These are phyloP conservation scores for Termitomyces sp. DNA, from an alignment of 768 basidiomycete genomes.

Conservation along the genomic window DNA sequence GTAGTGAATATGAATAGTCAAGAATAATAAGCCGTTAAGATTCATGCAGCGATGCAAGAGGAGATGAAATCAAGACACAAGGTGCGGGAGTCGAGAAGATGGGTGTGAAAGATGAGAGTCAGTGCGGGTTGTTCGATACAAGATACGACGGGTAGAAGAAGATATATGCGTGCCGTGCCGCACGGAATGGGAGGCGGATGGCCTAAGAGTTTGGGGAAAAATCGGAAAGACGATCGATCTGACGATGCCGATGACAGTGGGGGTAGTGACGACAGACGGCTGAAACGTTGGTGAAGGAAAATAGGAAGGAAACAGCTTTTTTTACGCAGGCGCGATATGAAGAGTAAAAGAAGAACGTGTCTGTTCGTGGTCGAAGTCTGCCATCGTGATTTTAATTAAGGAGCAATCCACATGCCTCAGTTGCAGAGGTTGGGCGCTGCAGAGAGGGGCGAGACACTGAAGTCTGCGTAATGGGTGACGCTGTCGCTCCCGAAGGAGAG, in stretches of 20 bases:
- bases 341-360: neutral
- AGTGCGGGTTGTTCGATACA: slow-evolving; percentile 16
- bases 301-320: neutral
- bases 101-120: slow-evolving; percentile 3
- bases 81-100: slow-evolving; percentile 18
- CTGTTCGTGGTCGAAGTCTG: neutral
- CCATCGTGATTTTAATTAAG: slow-evolving; percentile 1
- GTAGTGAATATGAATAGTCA: slow-evolving; percentile 13
- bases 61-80: slow-evolving; percentile 22
- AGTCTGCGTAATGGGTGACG: slow-evolving; percentile 16
- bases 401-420: slow-evolving; percentile 19
- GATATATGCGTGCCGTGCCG: slow-evolving; percentile 1
- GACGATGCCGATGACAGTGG: neutral
- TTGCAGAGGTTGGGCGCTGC: slow-evolving; percentile 44
- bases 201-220: neutral
- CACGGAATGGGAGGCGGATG: slow-evolving; percentile 11
- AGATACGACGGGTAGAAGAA: slow-evolving; percentile 16
- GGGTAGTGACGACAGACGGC: neutral
- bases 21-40: slow-evolving; percentile 23
- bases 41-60: slow-evolving; percentile 30
- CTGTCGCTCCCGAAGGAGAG: slow-evolving; percentile 14
- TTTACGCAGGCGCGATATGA: slow-evolving; percentile 3
- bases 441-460: slow-evolving; percentile 28
- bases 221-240: neutral
- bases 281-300: neutral